Evolutionary conservation across 129 eudicot genomes (phyloP).

Genomic region (Kitagawia praeruptora): DNA sequence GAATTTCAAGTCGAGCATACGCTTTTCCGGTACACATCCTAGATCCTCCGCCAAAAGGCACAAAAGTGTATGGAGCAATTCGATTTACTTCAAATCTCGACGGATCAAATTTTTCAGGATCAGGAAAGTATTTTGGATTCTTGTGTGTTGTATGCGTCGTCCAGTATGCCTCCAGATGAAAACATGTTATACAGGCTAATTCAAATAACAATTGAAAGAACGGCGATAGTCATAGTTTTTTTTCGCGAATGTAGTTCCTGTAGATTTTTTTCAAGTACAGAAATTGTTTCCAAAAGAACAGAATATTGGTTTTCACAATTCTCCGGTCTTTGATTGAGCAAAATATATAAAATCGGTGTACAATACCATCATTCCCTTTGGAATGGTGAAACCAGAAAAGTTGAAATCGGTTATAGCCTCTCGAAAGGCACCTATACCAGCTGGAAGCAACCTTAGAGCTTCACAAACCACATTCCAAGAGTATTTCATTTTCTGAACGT

Average conservation of each 20-base stretch:
- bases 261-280: too few relatives aligned
- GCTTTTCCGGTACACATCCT: constrained; percentile 16
- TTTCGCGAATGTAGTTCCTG: too few relatives aligned
- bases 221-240: too few relatives aligned
- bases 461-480: too few relatives aligned
- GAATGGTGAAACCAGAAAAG: constrained; percentile 7
- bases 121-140: background rate
- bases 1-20: constrained; percentile 11
- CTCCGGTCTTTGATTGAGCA: too few relatives aligned
- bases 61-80: constrained; percentile 7
- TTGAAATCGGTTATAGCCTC: constrained; percentile 10
- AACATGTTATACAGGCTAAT: too few relatives aligned
- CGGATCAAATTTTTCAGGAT: constrained; percentile 11
- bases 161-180: background rate
- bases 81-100: constrained; percentile 11
- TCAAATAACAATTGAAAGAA: too few relatives aligned
- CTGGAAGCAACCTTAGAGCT: background rate
- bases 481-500: constrained; percentile 7
- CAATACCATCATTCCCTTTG: background rate
- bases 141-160: background rate
- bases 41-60: constrained; percentile 7
- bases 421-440: constrained; percentile 1
- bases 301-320: too few relatives aligned
- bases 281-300: too few relatives aligned
- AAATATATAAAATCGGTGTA: too few relatives aligned